Evolutionary conservation across 352 stramenopile genomes (phyloP).

Genomic region (Nothophytophthora sp.): DNA sequence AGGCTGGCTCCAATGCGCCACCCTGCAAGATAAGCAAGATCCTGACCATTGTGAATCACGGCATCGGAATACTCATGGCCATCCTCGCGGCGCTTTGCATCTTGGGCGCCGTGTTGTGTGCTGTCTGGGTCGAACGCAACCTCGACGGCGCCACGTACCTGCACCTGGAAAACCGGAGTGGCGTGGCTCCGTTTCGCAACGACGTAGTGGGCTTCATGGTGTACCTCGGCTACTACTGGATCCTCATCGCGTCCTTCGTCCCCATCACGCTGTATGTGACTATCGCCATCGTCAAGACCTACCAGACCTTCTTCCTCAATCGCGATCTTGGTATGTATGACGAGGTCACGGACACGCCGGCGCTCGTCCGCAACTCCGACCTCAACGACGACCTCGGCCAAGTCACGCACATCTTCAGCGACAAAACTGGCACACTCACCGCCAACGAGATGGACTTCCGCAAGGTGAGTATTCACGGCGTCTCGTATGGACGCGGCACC

Average conservation of each 20-base stretch:
- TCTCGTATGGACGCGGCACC: slow-evolving; percentile 89
- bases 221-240: slow-evolving; percentile 92
- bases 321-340: slow-evolving; percentile 93
- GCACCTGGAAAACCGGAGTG: slow-evolving; percentile 50
- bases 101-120: slow-evolving; percentile 54
- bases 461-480: slow-evolving; percentile 92
- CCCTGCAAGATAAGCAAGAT: slow-evolving; percentile 83
- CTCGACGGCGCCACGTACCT: slow-evolving; percentile 54
- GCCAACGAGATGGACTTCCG: slow-evolving; percentile 96
- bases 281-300: slow-evolving; percentile 95
- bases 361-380: slow-evolving; percentile 80
- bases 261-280: slow-evolving; percentile 98
- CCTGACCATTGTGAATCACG: slow-evolving; percentile 77
- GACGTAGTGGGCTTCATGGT: slow-evolving; percentile 71
- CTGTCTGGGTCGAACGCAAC: slow-evolving; percentile 63
- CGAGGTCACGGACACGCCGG: slow-evolving; percentile 86
- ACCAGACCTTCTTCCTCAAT: slow-evolving; percentile 94
- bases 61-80: slow-evolving; percentile 77
- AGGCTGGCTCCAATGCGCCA: slow-evolving; percentile 55
- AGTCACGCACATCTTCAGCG: slow-evolving; percentile 92
- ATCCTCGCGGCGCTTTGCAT: slow-evolving; percentile 61
- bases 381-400: slow-evolving; percentile 93
- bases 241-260: slow-evolving; percentile 98
- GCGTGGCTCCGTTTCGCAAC: slow-evolving; percentile 57
- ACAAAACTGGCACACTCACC: slow-evolving; percentile 94